Evolutionary conservation across 2,329 filamentous ascomycete species (phyloP).

Genomic region (Trichoderma guizhouense): DNA sequence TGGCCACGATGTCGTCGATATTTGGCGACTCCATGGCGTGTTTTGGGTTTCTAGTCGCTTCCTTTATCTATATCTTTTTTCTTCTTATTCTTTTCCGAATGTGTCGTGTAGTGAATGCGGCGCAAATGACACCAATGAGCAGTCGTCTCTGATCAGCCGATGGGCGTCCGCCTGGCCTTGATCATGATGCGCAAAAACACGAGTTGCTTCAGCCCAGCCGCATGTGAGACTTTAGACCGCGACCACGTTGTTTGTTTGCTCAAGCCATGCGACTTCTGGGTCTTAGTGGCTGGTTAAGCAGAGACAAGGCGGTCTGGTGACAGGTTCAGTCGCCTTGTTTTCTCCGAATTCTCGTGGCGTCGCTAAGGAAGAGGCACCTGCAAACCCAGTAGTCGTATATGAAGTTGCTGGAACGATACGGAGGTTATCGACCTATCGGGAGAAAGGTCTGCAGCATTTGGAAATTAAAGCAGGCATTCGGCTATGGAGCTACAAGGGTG

Average conservation of each 20-base stretch:
- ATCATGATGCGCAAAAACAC: slow-evolving; percentile 6
- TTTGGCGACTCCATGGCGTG: background rate
- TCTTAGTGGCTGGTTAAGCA: background rate
- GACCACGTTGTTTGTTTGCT: background rate
- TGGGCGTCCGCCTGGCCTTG: background rate
- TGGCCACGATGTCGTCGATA: background rate
- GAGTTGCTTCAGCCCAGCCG: background rate
- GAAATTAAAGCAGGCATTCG: background rate
- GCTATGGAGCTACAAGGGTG: background rate
- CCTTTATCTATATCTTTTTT: background rate
- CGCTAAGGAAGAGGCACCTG: background rate
- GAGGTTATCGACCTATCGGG: slow-evolving; percentile 3
- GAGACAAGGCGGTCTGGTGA: slow-evolving; percentile 8
- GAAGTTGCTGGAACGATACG: background rate
- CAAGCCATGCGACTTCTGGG: background rate
- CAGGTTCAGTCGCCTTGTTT: background rate
- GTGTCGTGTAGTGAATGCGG: background rate
- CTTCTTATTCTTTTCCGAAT: background rate
- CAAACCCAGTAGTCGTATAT: background rate
- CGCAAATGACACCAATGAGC: background rate
- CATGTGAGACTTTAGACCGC: slow-evolving; percentile 15
- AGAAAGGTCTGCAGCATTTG: background rate
- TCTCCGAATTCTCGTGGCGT: background rate
- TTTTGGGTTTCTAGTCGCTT: background rate
- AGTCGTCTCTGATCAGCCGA: slow-evolving; percentile 4